Evolutionary conservation across 345 rosid species (phyloP).

Genomic region (Laguncularia racemosa): DNA sequence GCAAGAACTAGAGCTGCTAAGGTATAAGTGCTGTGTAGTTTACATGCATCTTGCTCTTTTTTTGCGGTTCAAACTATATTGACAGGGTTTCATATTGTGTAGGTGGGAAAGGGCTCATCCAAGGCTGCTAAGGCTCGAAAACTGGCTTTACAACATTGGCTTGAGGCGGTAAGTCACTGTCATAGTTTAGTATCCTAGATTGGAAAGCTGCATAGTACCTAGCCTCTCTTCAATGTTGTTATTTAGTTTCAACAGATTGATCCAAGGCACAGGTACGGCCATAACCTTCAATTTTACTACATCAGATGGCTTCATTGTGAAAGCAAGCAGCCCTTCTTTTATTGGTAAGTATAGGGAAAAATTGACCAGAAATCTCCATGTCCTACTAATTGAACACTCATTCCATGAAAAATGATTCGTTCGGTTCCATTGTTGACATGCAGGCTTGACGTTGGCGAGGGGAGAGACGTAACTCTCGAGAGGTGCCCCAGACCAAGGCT

Average conservation of each 20-base stretch:
- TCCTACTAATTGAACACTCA: too few species aligned
- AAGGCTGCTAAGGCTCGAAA: slow-evolving; percentile 79
- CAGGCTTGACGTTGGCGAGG: slow-evolving; percentile 94
- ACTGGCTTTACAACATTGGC: slow-evolving; percentile 95
- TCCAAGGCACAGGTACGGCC: slow-evolving; percentile 95
- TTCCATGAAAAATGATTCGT: too few species aligned
- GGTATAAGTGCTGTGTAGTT: slow-evolving; percentile 21
- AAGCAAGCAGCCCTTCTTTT: slow-evolving; percentile 81
- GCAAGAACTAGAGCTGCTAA: slow-evolving; percentile 87
- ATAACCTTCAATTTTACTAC: slow-evolving; percentile 87
- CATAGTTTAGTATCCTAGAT: neutral
- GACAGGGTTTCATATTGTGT: slow-evolving; percentile 5
- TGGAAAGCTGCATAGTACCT: neutral
- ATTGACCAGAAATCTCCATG: too few species aligned
- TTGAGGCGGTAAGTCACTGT: slow-evolving; percentile 69
- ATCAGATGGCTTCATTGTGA: slow-evolving; percentile 79
- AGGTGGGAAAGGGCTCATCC: slow-evolving; percentile 92
- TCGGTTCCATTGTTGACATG: slow-evolving; percentile 4
- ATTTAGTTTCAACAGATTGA: slow-evolving; percentile 51
- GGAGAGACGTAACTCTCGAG: slow-evolving; percentile 59
- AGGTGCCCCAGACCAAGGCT: slow-evolving; percentile 69
- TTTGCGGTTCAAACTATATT: neutral
- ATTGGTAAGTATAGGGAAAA: slow-evolving; percentile 42
- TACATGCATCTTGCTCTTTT: neutral
- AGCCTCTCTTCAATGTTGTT: slow-evolving; percentile 9